Evolutionary conservation across 139 green algal species (phyloP).

Genomic region (Ostreobium quekettii): DNA sequence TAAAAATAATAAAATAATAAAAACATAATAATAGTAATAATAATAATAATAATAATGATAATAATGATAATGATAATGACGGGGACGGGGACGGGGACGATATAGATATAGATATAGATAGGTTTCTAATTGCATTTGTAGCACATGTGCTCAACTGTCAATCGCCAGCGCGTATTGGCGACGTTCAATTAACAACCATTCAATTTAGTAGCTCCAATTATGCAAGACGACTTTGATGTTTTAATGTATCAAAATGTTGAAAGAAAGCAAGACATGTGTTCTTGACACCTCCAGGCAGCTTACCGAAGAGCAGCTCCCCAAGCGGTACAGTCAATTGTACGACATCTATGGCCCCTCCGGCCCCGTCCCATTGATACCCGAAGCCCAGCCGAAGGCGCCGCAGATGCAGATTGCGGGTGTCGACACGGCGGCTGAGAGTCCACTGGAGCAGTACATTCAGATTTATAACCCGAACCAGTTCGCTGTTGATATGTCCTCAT

Average conservation of each 20-base stretch:
- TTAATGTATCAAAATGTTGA: background rate
- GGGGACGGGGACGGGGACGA: no score
- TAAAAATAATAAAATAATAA: no score
- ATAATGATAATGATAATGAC: no score
- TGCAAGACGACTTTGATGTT: background rate
- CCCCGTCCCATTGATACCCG: slow-evolving; percentile 37
- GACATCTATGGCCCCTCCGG: slow-evolving; percentile 39
- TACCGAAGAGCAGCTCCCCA: slow-evolving; percentile 43
- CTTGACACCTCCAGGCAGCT: slow-evolving; percentile 33
- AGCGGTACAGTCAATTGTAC: slow-evolving; percentile 45
- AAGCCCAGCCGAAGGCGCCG: background rate
- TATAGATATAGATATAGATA: no score
- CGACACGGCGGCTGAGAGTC: background rate
- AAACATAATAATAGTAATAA: no score
- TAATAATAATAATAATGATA: no score
- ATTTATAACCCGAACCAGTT: slow-evolving; percentile 41
- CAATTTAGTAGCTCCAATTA: background rate
- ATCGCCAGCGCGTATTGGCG: no score
- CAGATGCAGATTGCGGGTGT: background rate
- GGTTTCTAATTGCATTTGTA: no score
- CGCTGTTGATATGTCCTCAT: slow-evolving; percentile 60
- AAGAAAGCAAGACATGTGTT: slow-evolving; percentile 20
- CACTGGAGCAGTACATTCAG: slow-evolving; percentile 32
- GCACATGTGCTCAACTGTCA: no score
- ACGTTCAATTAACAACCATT: background rate